Evolutionary conservation across 176 grass and related monocot genomes (phyloP), one percentile per base, ranked within the genome.

Genomic region (Poa annua): DNA sequence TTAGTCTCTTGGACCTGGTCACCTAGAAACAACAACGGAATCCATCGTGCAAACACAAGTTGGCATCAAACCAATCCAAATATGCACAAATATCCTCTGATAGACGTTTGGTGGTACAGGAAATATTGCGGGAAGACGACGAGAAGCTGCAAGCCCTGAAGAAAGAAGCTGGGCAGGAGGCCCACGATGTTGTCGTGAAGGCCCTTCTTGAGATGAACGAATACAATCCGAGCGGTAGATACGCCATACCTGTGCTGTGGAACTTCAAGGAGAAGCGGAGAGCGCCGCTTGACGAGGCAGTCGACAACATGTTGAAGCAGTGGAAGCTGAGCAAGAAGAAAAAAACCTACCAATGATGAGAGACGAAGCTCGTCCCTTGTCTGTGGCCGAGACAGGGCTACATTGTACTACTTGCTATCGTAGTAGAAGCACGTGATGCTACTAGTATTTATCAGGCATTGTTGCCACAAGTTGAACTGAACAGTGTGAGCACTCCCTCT

Each of bases 61-160:
- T 24, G 3, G 21, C 44, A 26, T 67, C 45, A 34, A 10, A 35
- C 35, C 24, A 16, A 50, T 48, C 35, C 19, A 81, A 75, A 81
- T 65, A 65, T 65, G 17, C 2, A n/a, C 71, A 8, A 10, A 4
- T 19, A 39, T 74, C 42, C 36, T 73, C 41, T 72, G 14, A 73
- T 49, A 5, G 52, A 51, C 16, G 22, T 26, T 33, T 7, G 21
- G 60, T 80, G 12, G 51, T 69, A 49, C 88, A 94, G 92, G 69
- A 89, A 87, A 68, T 94, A 76, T 38, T 97, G 15, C 33, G 8
- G 33, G 89, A 97, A 9, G 92, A 91, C 19, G 92, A 94, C 34
- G 50, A 83, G 73, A 90, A 89, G 19, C 81, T 91, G 21, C 84
- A 81, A 74, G 34, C 33, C 32, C 81, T 97, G 64, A 94, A 88